Base-by-base conservation (phyloP, 306 rosid species). In the Adenanthera pavonina region DNA sequence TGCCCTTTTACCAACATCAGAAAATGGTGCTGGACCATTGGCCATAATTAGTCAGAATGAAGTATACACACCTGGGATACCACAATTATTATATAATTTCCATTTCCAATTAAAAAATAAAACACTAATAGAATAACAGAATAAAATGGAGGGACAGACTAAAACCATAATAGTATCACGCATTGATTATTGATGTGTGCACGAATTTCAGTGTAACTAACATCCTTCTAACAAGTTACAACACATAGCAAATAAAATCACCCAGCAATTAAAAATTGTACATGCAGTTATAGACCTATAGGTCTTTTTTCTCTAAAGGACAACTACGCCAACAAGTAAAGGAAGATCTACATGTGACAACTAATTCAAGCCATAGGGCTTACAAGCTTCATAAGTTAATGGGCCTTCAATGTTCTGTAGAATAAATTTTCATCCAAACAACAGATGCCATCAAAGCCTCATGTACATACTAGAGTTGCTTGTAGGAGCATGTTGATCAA, bases 1-100 rank as follows among this genome's bases (percentile, higher is more conserved):
- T 67, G 95, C 97, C 71, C 87, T 91, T 86, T 90, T 92, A 64
- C 98, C 98, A 74, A 91, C 89, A 40, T 92, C 97, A 13, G 92
- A 90, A 89, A 90, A 95, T n/a, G 95, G 91, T 2, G 97, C 95
- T 16, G 97, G 97, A 86, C 94, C 77, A 82, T 85, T 85, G 54
- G 89, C 94, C 98, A 95, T 95, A 52, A 30, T 84, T 89, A 76
- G 65, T 75, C 83, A 82, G 82, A 68, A 70, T 34, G 57, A 86
- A 84, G 67, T 78, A 74, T 46, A 73, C 78, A 40, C 84, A 30
- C 80, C 89, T 89, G 72, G 72, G 19, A 78, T 36, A 14, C 71
- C 60, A 77, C 8, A 76, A 70, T 8, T 15, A 66, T 75, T 61
- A 53, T 40, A 7, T 43, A 81, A 48, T 11, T 48, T 48, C 4